Conservation (phyloP, 805 yeast genomes). For the Pichia nanzhaoensis region DNA sequence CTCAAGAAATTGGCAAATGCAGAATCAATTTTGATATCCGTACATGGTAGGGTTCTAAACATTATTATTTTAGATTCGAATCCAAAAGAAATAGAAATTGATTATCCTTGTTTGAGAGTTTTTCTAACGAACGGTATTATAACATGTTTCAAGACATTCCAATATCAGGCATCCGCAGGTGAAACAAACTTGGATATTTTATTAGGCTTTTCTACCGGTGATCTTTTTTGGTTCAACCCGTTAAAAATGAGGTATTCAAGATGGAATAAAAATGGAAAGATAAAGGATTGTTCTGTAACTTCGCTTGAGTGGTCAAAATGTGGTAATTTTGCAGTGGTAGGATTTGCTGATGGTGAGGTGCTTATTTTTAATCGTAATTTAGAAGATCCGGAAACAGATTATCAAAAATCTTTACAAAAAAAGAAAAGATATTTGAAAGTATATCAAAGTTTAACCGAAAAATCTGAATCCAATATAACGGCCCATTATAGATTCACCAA, state of each 20-base stretch:
- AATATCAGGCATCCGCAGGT: constrained; percentile 19
- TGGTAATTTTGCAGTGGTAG: constrained; percentile 47
- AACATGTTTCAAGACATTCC: constrained; percentile 34
- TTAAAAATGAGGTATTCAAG: constrained; percentile 41
- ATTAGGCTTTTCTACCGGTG: constrained; percentile 64
- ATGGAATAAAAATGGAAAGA: constrained; percentile 44
- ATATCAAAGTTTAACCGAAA: constrained; percentile 15
- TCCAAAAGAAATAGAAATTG: constrained; percentile 36
- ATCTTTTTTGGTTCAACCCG: constrained; percentile 55
- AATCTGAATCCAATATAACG: constrained; percentile 33
- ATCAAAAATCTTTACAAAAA: constrained; percentile 17
- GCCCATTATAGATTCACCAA: constrained; percentile 60
- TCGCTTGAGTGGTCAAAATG: constrained; percentile 42
- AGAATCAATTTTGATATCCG: constrained; percentile 33
- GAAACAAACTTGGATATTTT: constrained; percentile 42
- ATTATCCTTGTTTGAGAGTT: constrained; percentile 39
- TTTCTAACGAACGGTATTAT: constrained; percentile 34
- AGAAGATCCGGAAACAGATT: constrained; percentile 37
- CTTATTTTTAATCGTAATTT: constrained; percentile 43
- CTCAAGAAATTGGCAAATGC: constrained; percentile 24
- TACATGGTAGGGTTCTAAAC: constrained; percentile 47
- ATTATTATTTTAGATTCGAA: constrained; percentile 34
- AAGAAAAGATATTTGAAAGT: constrained; percentile 32
- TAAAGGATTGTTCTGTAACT: constrained; percentile 36
- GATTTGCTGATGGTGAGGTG: constrained; percentile 58